Percentiles rank a stretch among this genome's conserved stretches.
Conservation (phyloP, 2,329 filamentous ascomycete species). For the Microcyclospora tardicrescens region DNA sequence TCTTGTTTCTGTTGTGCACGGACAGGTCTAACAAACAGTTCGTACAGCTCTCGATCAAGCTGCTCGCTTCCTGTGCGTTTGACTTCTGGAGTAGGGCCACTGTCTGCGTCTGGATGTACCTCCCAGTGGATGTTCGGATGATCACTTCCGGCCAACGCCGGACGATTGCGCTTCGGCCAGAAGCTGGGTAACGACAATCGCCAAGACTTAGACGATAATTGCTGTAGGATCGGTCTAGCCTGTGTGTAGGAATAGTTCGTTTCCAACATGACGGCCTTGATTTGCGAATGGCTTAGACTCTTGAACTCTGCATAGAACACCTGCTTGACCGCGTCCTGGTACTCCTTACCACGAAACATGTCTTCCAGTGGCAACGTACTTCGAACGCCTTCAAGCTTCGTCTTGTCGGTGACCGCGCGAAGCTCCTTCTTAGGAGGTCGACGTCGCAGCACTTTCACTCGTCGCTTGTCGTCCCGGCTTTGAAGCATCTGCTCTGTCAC, state of each 20-base stretch:
- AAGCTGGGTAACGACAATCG: slow-evolving; percentile 58
- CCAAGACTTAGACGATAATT: slow-evolving; percentile 62
- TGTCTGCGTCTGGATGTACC: slow-evolving; percentile 22
- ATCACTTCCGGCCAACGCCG: slow-evolving; percentile 20
- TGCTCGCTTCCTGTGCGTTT: slow-evolving; percentile 51
- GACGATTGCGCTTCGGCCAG: slow-evolving; percentile 46
- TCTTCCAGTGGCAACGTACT: slow-evolving; percentile 44
- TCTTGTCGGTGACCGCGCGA: neutral
- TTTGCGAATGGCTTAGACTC: slow-evolving; percentile 57
- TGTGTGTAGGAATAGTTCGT: slow-evolving; percentile 67
- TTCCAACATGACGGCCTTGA: slow-evolving; percentile 68
- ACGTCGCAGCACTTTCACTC: slow-evolving; percentile 32
- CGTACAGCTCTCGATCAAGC: slow-evolving; percentile 38
- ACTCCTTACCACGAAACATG: slow-evolving; percentile 52
- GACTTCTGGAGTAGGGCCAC: slow-evolving; percentile 46
- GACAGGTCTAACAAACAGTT: slow-evolving; percentile 30
- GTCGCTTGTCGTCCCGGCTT: slow-evolving; percentile 39
- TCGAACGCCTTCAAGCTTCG: too few species aligned
- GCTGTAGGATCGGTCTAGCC: slow-evolving; percentile 55
- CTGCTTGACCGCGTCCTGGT: slow-evolving; percentile 55
- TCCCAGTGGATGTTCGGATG: slow-evolving; percentile 53
- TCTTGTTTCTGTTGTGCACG: slow-evolving; percentile 27
- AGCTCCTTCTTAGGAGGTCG: neutral
- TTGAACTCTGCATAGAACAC: slow-evolving; percentile 64
- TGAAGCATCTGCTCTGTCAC: slow-evolving; percentile 60